Base-by-base conservation (phyloP, 129 eudicot genomes). In the Lonicera japonica region DNA sequence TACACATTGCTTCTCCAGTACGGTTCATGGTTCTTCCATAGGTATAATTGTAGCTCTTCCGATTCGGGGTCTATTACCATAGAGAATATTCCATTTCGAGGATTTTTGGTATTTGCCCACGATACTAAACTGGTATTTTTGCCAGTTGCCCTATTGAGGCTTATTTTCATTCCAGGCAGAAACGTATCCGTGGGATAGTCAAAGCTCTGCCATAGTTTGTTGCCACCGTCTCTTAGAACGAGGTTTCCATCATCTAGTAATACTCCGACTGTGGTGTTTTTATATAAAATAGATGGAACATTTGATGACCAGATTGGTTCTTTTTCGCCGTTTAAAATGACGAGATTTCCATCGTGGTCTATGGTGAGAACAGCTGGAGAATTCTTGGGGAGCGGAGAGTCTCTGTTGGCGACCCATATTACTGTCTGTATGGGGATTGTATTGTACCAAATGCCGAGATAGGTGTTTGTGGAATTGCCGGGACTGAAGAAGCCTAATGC, bases 1-100 rank as follows among this genome's bases (percentile, higher is more conserved):
- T 70, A 76, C 11, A 76, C 69, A 60, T 59, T 65, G 72, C 76
- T 76, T 76, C 80, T 76, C 20, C 46, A 54, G 38, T 58, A 23
- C 9, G 11, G 19, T 11, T 57, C 18, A 24, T 29, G 17, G 3
- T 25, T 12, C 61, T 57, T 57, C 41, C 40, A 23, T 0, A 57
- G 10, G 43, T 23, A 57, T 14, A 25, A 14, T n/a, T 57, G 61
- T 11, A 5, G 43, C 1, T 19, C 43, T 22, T 11, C n/a, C n/a
- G n/a, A n/a, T n/a, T n/a, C 15, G 24, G 18, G 40, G 16, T 29
- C 61, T 15, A 7, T 13, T 7, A 19, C 41, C 3, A 29, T 4
- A 11, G 61, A 24, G 61, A 23, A 24, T 12, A 23, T 57, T 12
- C 61, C 61, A 3, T 38, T 20, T 13, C 43, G 18, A 16, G 61